Base-by-base conservation (phyloP, 306 rosid species). In the Cucurbita argyrosperma region DNA sequence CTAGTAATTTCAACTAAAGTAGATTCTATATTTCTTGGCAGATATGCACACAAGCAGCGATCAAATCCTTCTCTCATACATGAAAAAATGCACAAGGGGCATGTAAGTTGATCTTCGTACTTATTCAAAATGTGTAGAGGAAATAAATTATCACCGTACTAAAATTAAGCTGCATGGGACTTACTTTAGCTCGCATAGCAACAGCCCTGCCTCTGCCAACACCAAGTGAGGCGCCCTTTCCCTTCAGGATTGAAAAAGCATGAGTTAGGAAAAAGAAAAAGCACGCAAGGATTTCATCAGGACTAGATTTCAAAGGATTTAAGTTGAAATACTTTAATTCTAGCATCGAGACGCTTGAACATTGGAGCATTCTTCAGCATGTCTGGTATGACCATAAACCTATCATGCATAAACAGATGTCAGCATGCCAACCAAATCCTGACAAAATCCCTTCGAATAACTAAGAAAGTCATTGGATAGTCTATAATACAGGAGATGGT, bases 161-260 rank as follows among this genome's bases (percentile, higher is more conserved):
- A 18, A 57, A 13, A 60, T n/a, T 55, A 15, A n/a, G 8, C 35
- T 46, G 30, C 39, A 30, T 19, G 35, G 37, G 8, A 52, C 82
- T 67, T 80, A 94, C 99, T 84, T 90, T 94, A 13, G 96, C 94
- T 57, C 99, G 90, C 99, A 94, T 94, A 38, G 99, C 97, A 75
- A 89, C 97, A 67, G 99, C 97, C 86, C 99, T 86, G 83, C 99
- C 99, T 72, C 99, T 83, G 63, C 97, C 95, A 82, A 94, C 99
- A 76, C 97, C 99, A 60, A 94, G 95, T 49, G 99, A 88, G n/a
- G 97, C 92, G 66, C 99, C 99, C 86, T 94, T 94, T 74, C 99
- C 99, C 99, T 94, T 52, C 84, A 87, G 54, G 65, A 74, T 76
- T 70, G 72, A 78, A 21, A 77, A 74, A 71, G 66, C 66, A 78